These are phyloP conservation scores for Leucogyrophana mollusca DNA, from an alignment of 768 basidiomycete species.

Conservation along the genomic window DNA sequence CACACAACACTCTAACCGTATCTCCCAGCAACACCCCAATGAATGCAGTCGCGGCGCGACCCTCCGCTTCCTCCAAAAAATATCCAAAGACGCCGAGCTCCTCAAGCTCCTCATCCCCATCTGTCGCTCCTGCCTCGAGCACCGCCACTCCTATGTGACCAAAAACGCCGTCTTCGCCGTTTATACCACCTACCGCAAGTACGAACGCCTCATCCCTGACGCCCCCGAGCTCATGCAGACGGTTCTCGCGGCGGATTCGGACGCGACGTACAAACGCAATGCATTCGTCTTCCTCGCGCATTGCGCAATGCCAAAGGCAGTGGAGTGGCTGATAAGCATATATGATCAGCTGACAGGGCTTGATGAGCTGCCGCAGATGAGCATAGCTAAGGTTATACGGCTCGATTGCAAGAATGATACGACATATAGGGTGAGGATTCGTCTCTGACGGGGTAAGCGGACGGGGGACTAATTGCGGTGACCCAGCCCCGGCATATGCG, in stretches of 20 bases:
- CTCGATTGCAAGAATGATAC: constrained; percentile 87
- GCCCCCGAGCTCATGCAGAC: constrained; percentile 95
- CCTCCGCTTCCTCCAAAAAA: constrained; percentile 93
- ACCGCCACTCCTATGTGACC: constrained; percentile 95
- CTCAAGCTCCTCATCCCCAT: constrained; percentile 95
- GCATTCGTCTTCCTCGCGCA: constrained; percentile 93
- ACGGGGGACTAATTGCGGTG: constrained; percentile 6
- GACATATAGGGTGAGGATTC: constrained; percentile 64
- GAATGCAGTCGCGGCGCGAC: constrained; percentile 99
- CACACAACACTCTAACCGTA: constrained; percentile 9
- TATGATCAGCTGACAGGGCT: constrained; percentile 79
- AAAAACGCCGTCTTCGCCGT: constrained; percentile 98
- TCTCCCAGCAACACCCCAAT: constrained; percentile 90
- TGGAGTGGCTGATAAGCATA: constrained; percentile 84
- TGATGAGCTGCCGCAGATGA: constrained; percentile 95
- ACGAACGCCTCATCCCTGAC: constrained; percentile 93
- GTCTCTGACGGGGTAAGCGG: background rate
- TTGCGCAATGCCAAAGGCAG: constrained; percentile 85
- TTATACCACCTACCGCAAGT: constrained; percentile 91
- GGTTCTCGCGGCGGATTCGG: constrained; percentile 93
- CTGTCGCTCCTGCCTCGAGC: constrained; percentile 91
- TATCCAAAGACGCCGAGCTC: constrained; percentile 88
- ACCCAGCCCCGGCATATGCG: constrained; percentile 87
- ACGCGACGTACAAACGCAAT: constrained; percentile 95
- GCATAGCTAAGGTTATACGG: constrained; percentile 90